Evolutionary conservation across 208 protist genomes (phyloP), one percentile per base, ranked within the genome.

Genomic region (Wallacemonas rigidus): DNA sequence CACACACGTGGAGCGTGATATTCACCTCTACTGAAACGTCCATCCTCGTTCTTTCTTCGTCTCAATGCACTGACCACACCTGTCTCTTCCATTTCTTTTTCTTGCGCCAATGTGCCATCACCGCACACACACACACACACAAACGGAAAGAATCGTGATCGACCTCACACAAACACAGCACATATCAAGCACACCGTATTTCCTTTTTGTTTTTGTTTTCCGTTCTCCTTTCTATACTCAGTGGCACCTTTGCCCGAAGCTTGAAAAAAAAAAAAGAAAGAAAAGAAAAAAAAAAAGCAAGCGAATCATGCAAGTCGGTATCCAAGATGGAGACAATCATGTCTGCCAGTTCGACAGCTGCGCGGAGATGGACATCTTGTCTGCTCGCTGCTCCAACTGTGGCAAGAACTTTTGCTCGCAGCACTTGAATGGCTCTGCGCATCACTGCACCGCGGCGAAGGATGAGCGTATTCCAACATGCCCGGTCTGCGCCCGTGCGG

Each of bases 261-360:
- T 51, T 58, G 2, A 72, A 41, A 63, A 63, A 63, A 47, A 72
- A 63, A 60, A 72, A 35, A 72, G 15, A 58, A 58, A 63, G 35
- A 60, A 50, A 55, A 71, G 9, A 60, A 4, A 58, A 43, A 38
- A 58, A n/a, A 4, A 58, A 58, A 17, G 8, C 56, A 62, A 3
- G 26, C 14, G 35, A 68, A 75, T 15, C 41, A 97, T 97, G 92
- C 90, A 97, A 68, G 89, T 97, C 35, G 92, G 90, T 15, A 55
- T 94, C 36, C 77, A 87, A 65, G 93, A 97, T 67, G 84, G 84
- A 57, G 85, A 94, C 55, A 73, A 74, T 12, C 82, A 89, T 38
- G 69, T 87, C 53, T 97, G 93, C 69, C 79, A 82, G 60, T 81
- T 86, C 57, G 58, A 71, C 35, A 83, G 84, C 54, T 97, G 93